These are phyloP conservation scores for Fusarium sp. DNA, from an alignment of 2,329 filamentous ascomycete species.

Conservation along the genomic window DNA sequence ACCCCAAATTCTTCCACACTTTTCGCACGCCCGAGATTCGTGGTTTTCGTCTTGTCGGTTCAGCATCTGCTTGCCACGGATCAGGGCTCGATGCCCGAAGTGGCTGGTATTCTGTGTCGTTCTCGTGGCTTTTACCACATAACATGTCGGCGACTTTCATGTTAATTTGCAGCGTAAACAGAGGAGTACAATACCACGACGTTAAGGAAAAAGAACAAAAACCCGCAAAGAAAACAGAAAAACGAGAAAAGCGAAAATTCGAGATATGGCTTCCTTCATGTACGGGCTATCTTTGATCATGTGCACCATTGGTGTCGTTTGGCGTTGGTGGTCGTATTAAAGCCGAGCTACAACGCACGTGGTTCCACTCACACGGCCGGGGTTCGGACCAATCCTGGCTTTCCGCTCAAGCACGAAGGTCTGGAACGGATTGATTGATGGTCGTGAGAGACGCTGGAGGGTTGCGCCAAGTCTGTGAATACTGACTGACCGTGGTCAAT, in stretches of 20 bases:
- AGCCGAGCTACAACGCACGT: neutral
- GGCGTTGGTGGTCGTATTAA: constrained; percentile 1
- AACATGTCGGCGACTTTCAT: neutral
- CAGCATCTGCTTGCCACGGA: neutral
- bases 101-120: neutral
- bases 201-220: neutral
- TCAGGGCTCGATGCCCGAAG: neutral
- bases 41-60: neutral
- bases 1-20: constrained; percentile 7
- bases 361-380: neutral
- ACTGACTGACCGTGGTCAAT: neutral
- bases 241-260: neutral
- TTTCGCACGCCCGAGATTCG: neutral
- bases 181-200: neutral
- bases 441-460: neutral
- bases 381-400: neutral
- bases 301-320: neutral
- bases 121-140: neutral
- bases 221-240: neutral
- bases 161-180: neutral
- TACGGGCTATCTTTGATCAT: neutral
- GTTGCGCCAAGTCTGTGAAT: neutral
- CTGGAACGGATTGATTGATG: neutral
- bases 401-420: neutral
- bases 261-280: neutral